Evolutionary conservation across 202 grass and related monocot genomes (phyloP), one percentile per base, ranked within the genome.

Genomic region (Brachypodium distachyon): DNA sequence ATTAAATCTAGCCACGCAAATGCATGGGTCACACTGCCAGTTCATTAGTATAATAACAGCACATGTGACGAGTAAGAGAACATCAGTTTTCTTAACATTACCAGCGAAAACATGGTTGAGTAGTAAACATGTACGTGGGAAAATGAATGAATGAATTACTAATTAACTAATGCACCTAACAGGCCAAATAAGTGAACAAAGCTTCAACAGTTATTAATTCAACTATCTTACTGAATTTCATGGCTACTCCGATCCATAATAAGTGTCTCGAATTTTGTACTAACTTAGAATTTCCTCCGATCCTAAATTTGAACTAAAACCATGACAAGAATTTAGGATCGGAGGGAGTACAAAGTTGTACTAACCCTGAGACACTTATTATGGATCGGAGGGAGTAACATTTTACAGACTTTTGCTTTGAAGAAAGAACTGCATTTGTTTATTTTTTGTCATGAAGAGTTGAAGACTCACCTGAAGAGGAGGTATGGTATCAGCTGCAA

Each of bases 401-500:
- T 31, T 11, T 52, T 21, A 52, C 33, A 77, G 27, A 33, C 28
- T 5, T 47, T 67, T 16, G 39, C 17, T 1, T 22, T 56, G 3
- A 7, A 1, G 6, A 48, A 18, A 14, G 0, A 54, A 44, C n/a
- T n/a, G n/a, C n/a, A 68, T 5, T 34, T 23, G n/a, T 10, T 2
- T 31, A 48, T 13, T 64, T 77, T 17, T 32, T 56, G 25, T 26
- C 32, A 62, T 37, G 27, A 88, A 57, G 39, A 83, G 43, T 83
- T 37, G 27, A 88, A 57, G 39, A 83, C 51, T 83, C 59, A 84
- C 89, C 84, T 92, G 82, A 75, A 92, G 77, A 3, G 89, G 93
- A 18, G 71, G 84, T 65, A 96, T 88, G 54, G 86, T 90, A 53
- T 96, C 89, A 36, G 89, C 93, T 67, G 93, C 87, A 72, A 92